A percentile compares a stretch with the other conserved stretches of the same genome.
Evolutionary conservation across 768 basidiomycete species (phyloP).

Genomic region (Roridomyces roridus): DNA sequence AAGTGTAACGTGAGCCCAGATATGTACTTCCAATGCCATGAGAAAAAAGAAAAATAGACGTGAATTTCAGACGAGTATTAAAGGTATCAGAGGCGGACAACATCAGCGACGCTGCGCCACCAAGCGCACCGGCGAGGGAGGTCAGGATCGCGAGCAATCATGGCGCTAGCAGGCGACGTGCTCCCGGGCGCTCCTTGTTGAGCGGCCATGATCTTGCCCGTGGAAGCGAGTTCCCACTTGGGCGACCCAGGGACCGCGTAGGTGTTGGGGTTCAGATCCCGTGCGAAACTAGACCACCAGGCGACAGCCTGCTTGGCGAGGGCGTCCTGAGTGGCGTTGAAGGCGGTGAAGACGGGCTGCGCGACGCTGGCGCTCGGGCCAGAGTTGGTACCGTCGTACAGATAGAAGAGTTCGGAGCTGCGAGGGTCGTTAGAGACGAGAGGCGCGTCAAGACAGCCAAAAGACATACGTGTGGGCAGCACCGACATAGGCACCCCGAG

Average conservation of each 20-base stretch:
- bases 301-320: slow-evolving; percentile 23
- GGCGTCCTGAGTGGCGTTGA: slow-evolving; percentile 14
- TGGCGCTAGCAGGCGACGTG: slow-evolving; percentile 9
- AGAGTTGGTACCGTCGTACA: slow-evolving; percentile 29
- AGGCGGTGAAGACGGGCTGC: slow-evolving; percentile 25
- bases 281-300: slow-evolving; percentile 27
- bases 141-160: slow-evolving; percentile 1
- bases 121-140: slow-evolving; percentile 18
- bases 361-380: slow-evolving; percentile 26
- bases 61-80: slow-evolving; percentile 6
- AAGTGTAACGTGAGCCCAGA: too few species aligned
- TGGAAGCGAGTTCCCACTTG: slow-evolving; percentile 18
- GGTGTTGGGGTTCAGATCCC: slow-evolving; percentile 23
- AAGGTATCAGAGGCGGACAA: slow-evolving; percentile 18
- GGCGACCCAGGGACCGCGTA: slow-evolving; percentile 21
- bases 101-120: slow-evolving; percentile 24
- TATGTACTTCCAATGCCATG: too few species aligned
- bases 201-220: slow-evolving; percentile 22
- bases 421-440: neutral
- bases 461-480: slow-evolving; percentile 23
- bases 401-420: slow-evolving; percentile 27
- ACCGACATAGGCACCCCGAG: slow-evolving; percentile 23
- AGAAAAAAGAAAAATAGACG: too few species aligned
- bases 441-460: neutral
- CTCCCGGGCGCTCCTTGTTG: neutral